Base-by-base conservation (phyloP, 345 rosid species). In the Cardamine resedifolia region DNA sequence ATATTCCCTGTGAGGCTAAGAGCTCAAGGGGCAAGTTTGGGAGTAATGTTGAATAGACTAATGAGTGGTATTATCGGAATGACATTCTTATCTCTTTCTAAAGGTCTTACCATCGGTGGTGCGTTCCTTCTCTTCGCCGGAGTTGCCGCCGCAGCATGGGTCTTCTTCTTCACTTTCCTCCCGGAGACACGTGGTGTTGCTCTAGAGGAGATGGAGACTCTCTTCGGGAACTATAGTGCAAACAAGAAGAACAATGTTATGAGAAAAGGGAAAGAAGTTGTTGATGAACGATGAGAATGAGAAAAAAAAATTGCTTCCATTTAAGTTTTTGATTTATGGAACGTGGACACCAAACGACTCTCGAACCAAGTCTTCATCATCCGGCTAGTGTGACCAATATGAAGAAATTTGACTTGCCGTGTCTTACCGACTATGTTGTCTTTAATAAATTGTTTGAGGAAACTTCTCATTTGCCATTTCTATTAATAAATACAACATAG, bases 151-250 rank as follows among this genome's bases (percentile, higher is more conserved):
- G 47, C 78, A 10, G 95, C 82, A 0, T 73, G 80, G 8, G 31
- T 79, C 7, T 85, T 88, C 79, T 84, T 87, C 63, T 84, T 78
- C 49, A 44, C 81, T 20, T 75, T 75, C 36, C 73, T 86, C 66
- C 92, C 89, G 0, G 92, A 90, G 76, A 86, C 95, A 1, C 85
- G 86, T 24, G 96, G 96, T 38, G 81, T 79, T 76, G 72, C 81
- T 23, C 66, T 86, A 15, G 91, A 86, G 10, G 90, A 88, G 71
- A 83, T 88, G 53, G 81, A 66, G 45, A 31, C 78, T 48, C 77
- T 88, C 10, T 90, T 88, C n/a, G 87, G 82, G 59, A 76, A 58
- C 58, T 73, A 73, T 28, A 73, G 7, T 6, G 71, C 71, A n/a
- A 64, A 73, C 39, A 64, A 64, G 64, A 73, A 73, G 31, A 64